A percentile compares a stretch with the other conserved stretches of the same genome.
Conservation (phyloP, 129 eudicot genomes). For the Calendula officinalis region DNA sequence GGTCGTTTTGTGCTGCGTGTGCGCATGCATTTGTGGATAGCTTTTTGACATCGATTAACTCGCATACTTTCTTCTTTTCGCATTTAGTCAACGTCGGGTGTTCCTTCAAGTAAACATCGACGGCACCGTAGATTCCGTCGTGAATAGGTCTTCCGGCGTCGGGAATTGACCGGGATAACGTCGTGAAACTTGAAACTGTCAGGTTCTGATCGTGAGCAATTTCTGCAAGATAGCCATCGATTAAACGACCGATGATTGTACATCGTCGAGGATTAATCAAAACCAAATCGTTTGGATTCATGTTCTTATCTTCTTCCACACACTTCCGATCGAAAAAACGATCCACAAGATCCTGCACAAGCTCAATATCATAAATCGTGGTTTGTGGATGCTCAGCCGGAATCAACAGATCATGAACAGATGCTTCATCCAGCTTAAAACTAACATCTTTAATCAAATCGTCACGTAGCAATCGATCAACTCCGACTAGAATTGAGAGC, state of each 20-base stretch:
- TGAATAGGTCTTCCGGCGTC: constrained; percentile 75
- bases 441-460: constrained; percentile 52
- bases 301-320: constrained; percentile 26
- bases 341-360: constrained; percentile 62
- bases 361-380: constrained; percentile 59
- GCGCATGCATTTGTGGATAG: constrained; percentile 51
- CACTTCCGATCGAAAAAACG: constrained; percentile 31
- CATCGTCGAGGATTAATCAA: constrained; percentile 45
- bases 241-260: constrained; percentile 50
- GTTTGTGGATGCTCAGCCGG: constrained; percentile 50
- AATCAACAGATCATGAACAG: constrained; percentile 74
- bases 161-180: constrained; percentile 53
- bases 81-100: constrained; percentile 61
- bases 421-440: constrained; percentile 72
- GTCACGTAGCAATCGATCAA: constrained; percentile 56
- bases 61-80: constrained; percentile 70
- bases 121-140: constrained; percentile 70
- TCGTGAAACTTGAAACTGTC: constrained; percentile 32
- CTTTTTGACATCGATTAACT: constrained; percentile 69
- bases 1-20: constrained; percentile 91
- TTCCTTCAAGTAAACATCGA: constrained; percentile 75
- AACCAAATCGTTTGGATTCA: constrained; percentile 31
- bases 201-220: constrained; percentile 63
- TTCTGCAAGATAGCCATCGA: constrained; percentile 64
- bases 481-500: constrained; percentile 62